Percentiles rank a stretch among this genome's conserved stretches.
phyloP scores from a whole-genome alignment of 1,139 yeast genomes.

The Lodderomyces parapsilosis region DNA sequence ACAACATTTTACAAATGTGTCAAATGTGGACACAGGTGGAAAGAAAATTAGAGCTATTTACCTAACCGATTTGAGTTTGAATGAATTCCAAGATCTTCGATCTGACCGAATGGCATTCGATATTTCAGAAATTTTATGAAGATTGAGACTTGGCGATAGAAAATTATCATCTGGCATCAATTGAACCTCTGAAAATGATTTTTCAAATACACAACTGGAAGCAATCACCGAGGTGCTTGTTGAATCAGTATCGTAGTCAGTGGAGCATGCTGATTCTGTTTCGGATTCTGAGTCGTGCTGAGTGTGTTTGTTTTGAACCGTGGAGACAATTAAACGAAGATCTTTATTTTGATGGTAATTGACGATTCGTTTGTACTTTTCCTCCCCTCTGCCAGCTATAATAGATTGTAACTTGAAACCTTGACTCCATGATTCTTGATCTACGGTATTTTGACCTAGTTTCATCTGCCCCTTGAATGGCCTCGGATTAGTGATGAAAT shows the following conservation, averaged over 20 bases:
- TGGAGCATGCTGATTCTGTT: conserved; percentile 2
- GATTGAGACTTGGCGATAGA: conserved; percentile 5
- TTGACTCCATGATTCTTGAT: conserved; percentile 7
- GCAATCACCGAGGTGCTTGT: background rate
- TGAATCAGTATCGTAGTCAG: background rate
- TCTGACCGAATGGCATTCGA: conserved; percentile 8
- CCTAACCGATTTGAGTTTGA: conserved; percentile 9
- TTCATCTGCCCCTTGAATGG: conserved; percentile 10
- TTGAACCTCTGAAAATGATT: conserved; percentile 4
- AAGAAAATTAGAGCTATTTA: conserved; percentile 61
- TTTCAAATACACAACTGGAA: conserved; percentile 7
- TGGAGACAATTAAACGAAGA: conserved; percentile 8
- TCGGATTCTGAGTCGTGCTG: conserved; percentile 11
- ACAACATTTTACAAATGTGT: conserved; percentile 95
- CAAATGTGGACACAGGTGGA: conserved; percentile 92
- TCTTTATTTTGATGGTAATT: conserved; percentile 14
- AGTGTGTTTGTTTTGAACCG: conserved; percentile 1
- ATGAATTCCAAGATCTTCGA: conserved; percentile 11
- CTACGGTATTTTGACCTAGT: background rate
- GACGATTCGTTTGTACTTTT: conserved; percentile 21
- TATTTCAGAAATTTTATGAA: conserved; percentile 6
- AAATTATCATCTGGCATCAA: background rate
- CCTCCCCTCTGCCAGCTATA: conserved; percentile 27
- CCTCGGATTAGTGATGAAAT: conserved; percentile 4
- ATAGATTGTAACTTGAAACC: conserved; percentile 24